Percentiles rank a stretch among this genome's conserved stretches.
phyloP scores from a whole-genome alignment of 805 yeast genomes.

The Suhomyces kilbournensis region DNA sequence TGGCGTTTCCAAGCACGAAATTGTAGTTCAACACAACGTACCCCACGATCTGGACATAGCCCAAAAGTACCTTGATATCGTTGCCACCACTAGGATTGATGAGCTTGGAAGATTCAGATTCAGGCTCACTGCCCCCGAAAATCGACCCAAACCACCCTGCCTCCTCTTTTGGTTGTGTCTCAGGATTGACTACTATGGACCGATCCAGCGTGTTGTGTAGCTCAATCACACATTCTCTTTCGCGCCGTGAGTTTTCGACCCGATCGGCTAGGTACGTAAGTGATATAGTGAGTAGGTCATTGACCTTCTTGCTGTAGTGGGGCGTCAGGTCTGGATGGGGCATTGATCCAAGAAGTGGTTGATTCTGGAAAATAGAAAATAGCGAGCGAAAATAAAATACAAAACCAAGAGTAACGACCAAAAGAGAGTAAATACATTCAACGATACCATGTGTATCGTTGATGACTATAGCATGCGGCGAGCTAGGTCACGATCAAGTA shows the following conservation, averaged over 20 bases:
- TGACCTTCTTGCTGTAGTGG: constrained; percentile 17
- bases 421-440: neutral
- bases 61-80: constrained; percentile 25
- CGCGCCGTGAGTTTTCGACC: neutral
- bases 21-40: constrained; percentile 37
- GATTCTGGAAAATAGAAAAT: neutral
- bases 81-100: neutral
- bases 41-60: constrained; percentile 40
- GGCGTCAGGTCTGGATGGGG: constrained; percentile 2
- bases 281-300: constrained; percentile 19
- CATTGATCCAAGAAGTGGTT: neutral
- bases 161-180: neutral
- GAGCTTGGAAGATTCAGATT: neutral
- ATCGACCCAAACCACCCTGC: constrained; percentile 8
- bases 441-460: neutral
- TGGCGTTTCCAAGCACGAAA: constrained; percentile 18
- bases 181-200: constrained; percentile 12
- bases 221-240: constrained; percentile 19
- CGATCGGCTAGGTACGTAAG: constrained; percentile 14
- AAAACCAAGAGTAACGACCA: neutral
- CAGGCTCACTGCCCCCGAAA: neutral
- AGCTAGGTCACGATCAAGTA: neutral
- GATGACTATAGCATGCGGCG: neutral
- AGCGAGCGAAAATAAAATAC: neutral
- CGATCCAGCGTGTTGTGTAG: constrained; percentile 21